Evolutionary conservation across 495 filamentous ascomycete genomes (phyloP).

Genomic region (Bryoglossum gracile): DNA sequence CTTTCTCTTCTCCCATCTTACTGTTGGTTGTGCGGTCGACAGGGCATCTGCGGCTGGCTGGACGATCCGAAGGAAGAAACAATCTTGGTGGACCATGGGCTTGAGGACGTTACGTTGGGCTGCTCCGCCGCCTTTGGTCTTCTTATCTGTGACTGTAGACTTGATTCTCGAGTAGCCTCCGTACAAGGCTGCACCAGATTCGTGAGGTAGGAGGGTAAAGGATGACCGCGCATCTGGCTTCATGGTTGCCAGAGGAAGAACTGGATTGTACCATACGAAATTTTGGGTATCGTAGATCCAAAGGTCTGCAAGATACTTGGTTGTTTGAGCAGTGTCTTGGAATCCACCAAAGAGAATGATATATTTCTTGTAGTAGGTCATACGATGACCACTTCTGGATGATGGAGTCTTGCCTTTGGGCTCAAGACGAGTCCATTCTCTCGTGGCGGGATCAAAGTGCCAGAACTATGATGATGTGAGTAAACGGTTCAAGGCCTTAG

Average conservation of each 20-base stretch:
- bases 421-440: slow-evolving; percentile 89
- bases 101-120: slow-evolving; percentile 60
- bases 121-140: slow-evolving; percentile 54
- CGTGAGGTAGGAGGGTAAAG: slow-evolving; percentile 85
- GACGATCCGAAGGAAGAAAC: slow-evolving; percentile 82
- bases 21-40: slow-evolving; percentile 51
- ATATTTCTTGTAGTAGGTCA: slow-evolving; percentile 89
- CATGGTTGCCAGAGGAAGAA: slow-evolving; percentile 62
- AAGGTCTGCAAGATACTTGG: slow-evolving; percentile 74
- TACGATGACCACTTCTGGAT: slow-evolving; percentile 85
- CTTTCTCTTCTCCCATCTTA: slow-evolving; percentile 90
- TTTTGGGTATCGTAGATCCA: slow-evolving; percentile 59
- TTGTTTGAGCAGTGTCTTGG: slow-evolving; percentile 89
- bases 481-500: neutral
- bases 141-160: slow-evolving; percentile 46
- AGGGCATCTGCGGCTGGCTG: slow-evolving; percentile 58
- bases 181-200: slow-evolving; percentile 78
- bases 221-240: slow-evolving; percentile 87
- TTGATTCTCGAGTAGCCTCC: slow-evolving; percentile 94
- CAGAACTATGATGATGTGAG: slow-evolving; percentile 52
- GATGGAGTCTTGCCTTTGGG: slow-evolving; percentile 81
- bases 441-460: slow-evolving; percentile 70
- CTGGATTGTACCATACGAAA: slow-evolving; percentile 70
- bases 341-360: slow-evolving; percentile 78
- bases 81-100: slow-evolving; percentile 86